Evolutionary conservation across 371 early-diverging fungal genomes (phyloP), one percentile per base, ranked within the genome.

Genomic region (Mucor racemosus): DNA sequence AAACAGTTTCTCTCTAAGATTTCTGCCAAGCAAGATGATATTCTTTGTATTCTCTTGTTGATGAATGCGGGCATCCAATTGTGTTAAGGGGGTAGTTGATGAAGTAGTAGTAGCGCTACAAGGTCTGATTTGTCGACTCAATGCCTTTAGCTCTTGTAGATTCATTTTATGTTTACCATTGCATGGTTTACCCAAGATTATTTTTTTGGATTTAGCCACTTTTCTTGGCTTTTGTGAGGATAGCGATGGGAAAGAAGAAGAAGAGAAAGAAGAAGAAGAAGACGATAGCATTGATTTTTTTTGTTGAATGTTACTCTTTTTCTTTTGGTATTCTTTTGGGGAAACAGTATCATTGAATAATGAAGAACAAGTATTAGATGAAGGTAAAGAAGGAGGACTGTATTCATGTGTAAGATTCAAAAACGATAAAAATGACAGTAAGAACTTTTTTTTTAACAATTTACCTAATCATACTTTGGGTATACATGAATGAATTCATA

Each of bases 91-190:
- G 17, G 64, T 19, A 44, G 13, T 5, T 15, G 35, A 57, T 19
- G 50, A 7, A 8, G 44, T 44, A 44, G 44, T n/a, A 44, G 44
- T n/a, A 44, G 44, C 17, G 14, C 50, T 19, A 34, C 35, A 36
- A 48, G 65, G 65, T 31, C 46, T 57, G 7, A 65, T 60, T 44
- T 72, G 73, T 68, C 73, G 34, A 39, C 68, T 72, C 6, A 72
- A 62, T 50, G 68, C 65, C 60, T 68, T 68, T 10, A 72, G 40
- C 35, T 68, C 68, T 55, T 65, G 48, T 1, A 68, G 26, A 46
- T 46, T 68, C 73, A 72, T 72, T 31, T 65, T 72, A 36, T 70
- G 66, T 44, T 65, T 62, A 33, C 59, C 65, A 26, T 34, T 58
- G 26, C 55, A 57, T 33, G 65, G 59, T 33, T 59, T 58, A 11